Evolutionary conservation across 2,329 filamentous ascomycete species (phyloP).

Genomic region (Colletotrichum cereale): DNA sequence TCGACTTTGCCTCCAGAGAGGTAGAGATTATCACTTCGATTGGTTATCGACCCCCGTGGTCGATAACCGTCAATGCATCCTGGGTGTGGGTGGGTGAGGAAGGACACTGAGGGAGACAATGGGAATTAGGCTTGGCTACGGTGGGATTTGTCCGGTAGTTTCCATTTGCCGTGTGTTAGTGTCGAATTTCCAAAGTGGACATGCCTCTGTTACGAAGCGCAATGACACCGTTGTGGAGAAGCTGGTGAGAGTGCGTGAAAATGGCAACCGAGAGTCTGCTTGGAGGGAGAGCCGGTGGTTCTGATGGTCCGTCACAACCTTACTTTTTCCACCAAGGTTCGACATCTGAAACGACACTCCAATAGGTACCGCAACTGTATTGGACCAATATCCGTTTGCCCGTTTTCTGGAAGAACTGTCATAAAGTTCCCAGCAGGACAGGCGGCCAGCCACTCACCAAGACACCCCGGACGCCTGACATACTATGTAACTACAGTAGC

Average conservation of each 20-base stretch:
- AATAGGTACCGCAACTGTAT: not conserved
- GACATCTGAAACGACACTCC: not conserved
- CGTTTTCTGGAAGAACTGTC: not conserved
- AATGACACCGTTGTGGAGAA: constrained; percentile 35
- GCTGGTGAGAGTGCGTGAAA: not conserved
- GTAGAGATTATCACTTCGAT: not conserved
- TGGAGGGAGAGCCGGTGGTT: not conserved
- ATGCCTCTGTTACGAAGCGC: constrained; percentile 20
- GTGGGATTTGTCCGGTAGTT: not conserved
- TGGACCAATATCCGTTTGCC: not conserved
- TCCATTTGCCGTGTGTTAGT: constrained; percentile 26
- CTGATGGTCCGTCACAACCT: not conserved
- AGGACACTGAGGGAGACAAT: not conserved
- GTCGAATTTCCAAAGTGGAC: constrained; percentile 15
- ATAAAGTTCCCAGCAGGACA: not conserved
- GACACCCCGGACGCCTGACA: not conserved
- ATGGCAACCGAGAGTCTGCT: not conserved
- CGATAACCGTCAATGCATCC: not conserved
- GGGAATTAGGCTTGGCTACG: constrained; percentile 22
- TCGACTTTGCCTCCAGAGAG: not conserved
- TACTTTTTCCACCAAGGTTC: not conserved
- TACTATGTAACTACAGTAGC: too few species aligned
- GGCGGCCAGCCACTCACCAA: not conserved
- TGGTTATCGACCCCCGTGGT: not conserved
- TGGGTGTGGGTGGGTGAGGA: not conserved